Conservation (phyloP, 306 rosid genomes). For the Glycine soja region DNA sequence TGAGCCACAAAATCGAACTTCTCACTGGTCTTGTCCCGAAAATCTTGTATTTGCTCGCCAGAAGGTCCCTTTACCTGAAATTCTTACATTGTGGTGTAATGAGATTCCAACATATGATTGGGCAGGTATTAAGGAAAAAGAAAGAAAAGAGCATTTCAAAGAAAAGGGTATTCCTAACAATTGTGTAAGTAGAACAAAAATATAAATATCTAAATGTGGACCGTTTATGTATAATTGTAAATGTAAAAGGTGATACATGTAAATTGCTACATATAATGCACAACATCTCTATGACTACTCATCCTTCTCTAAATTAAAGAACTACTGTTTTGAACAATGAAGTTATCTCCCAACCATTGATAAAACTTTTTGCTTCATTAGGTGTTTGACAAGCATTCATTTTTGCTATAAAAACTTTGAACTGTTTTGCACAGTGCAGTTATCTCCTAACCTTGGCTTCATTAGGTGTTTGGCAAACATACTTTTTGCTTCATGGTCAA, state of each 20-base stretch:
- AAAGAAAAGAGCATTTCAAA: neutral
- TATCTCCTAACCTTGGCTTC: too few relatives aligned
- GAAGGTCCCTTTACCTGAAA: constrained; percentile 84
- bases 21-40: constrained; percentile 67
- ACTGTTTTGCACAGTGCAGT: too few relatives aligned
- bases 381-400: neutral
- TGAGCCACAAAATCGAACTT: constrained; percentile 68
- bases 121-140: neutral
- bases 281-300: constrained; percentile 1
- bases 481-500: neutral
- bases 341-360: constrained; percentile 22
- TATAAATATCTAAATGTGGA: neutral
- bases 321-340: constrained; percentile 26
- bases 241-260: neutral
- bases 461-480: too few relatives aligned
- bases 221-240: neutral
- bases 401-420: neutral
- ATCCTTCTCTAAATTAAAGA: neutral
- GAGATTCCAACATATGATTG: constrained; percentile 1
- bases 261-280: neutral
- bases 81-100: constrained; percentile 18
- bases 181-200: neutral
- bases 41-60: constrained; percentile 78
- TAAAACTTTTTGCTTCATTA: neutral
- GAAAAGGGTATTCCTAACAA: neutral